These are phyloP conservation scores for Amaranthus hypochondriacus DNA, from an alignment of 148 eudicot species.

Conservation along the genomic window DNA sequence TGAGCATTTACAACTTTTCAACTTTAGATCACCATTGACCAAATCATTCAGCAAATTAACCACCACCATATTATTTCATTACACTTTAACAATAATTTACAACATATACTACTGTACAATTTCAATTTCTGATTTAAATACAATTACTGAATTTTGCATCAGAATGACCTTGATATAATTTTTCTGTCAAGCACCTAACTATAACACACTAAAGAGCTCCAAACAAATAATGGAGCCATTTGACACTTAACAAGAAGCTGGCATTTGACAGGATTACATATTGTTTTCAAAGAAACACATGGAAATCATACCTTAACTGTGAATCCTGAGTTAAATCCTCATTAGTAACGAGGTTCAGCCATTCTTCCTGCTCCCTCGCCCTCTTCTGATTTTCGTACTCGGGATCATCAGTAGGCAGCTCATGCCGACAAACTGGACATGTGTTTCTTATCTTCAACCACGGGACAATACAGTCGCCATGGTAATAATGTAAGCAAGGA, in stretches of 20 bases:
- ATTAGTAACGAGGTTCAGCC: constrained; percentile 10
- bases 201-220: constrained; percentile 5
- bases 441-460: constrained; percentile 84
- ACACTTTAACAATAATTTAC: constrained; percentile 13
- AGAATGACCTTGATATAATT: constrained; percentile 15
- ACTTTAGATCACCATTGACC: too few relatives aligned
- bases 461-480: constrained; percentile 76
- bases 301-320: constrained; percentile 46
- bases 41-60: too few relatives aligned
- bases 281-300: constrained; percentile 41
- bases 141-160: constrained; percentile 21
- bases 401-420: constrained; percentile 89
- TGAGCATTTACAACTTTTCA: too few relatives aligned
- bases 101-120: constrained; percentile 30
- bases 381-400: constrained; percentile 68
- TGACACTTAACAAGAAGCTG: constrained; percentile 12
- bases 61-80: neutral
- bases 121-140: constrained; percentile 12
- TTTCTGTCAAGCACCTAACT: constrained; percentile 14
- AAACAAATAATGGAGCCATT: constrained; percentile 4
- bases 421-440: constrained; percentile 90
- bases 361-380: constrained; percentile 23
- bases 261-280: constrained; percentile 9
- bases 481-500: constrained; percentile 83
- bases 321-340: constrained; percentile 29